Evolutionary conservation across 2,329 filamentous ascomycete species (phyloP).

Genomic region (Fusarium concolor): DNA sequence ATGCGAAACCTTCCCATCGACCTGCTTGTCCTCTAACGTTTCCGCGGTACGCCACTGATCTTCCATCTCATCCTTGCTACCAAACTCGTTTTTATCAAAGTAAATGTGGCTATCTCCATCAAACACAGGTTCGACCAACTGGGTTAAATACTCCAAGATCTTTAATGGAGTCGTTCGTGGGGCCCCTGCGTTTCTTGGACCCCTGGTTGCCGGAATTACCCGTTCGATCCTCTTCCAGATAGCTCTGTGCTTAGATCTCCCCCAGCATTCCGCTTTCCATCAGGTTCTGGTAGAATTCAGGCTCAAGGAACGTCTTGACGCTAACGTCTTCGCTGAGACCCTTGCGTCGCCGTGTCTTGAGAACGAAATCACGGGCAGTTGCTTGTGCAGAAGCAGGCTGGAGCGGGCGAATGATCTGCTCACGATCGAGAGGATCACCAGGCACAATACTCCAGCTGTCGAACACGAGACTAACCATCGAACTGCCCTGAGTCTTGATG

Average conservation of each 20-base stretch:
- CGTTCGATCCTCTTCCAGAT: background rate
- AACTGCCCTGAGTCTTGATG: constrained; percentile 94
- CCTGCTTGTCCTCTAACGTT: constrained; percentile 9
- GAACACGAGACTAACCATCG: constrained; percentile 91
- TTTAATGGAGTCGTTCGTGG: constrained; percentile 18
- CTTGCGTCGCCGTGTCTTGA: constrained; percentile 94
- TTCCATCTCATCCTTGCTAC: constrained; percentile 30
- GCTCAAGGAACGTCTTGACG: constrained; percentile 95
- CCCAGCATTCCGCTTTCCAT: constrained; percentile 91
- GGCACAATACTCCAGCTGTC: constrained; percentile 97
- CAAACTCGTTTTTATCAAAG: constrained; percentile 33
- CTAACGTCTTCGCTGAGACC: constrained; percentile 95
- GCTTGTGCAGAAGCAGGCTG: constrained; percentile 90
- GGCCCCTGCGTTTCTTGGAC: constrained; percentile 21
- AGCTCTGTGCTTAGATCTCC: constrained; percentile 49
- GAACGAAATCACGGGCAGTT: constrained; percentile 93
- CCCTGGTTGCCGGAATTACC: constrained; percentile 11
- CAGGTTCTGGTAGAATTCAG: constrained; percentile 88
- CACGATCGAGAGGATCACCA: constrained; percentile 91
- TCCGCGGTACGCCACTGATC: constrained; percentile 17
- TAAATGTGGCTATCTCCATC: constrained; percentile 32
- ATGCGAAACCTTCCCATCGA: constrained; percentile 26
- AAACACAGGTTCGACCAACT: constrained; percentile 24
- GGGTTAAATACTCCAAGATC: constrained; percentile 23
- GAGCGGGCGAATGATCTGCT: constrained; percentile 82